A percentile compares a stretch with the other conserved stretches of the same genome.
phyloP scores from a whole-genome alignment of 2,329 filamentous ascomycete genomes.

The Penicillium sp. region DNA sequence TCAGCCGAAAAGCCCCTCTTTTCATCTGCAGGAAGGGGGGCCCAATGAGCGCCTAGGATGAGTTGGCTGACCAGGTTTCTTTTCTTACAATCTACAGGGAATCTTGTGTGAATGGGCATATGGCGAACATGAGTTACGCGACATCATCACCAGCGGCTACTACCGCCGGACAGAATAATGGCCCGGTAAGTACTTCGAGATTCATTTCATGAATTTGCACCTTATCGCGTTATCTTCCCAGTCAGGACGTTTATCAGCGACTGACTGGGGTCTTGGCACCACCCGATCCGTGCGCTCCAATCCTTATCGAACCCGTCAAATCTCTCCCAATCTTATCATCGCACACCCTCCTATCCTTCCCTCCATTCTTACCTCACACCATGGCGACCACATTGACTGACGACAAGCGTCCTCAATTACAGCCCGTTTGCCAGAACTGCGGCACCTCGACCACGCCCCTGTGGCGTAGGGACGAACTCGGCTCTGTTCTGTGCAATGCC shows the following conservation, averaged over 20 bases:
- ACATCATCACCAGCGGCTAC: constrained; percentile 65
- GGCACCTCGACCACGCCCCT: constrained; percentile 91
- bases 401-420: constrained; percentile 59
- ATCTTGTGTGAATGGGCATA: constrained; percentile 49
- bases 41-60: constrained; percentile 14
- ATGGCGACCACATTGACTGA: constrained; percentile 51
- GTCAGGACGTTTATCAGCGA: constrained; percentile 33
- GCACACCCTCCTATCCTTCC: constrained; percentile 27
- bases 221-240: constrained; percentile 27
- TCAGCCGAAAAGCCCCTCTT: constrained; percentile 3
- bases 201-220: constrained; percentile 15
- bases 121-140: constrained; percentile 60
- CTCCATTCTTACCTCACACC: constrained; percentile 19
- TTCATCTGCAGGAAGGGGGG: constrained; percentile 3
- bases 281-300: constrained; percentile 35
- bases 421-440: constrained; percentile 97
- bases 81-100: constrained; percentile 20
- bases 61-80: constrained; percentile 24
- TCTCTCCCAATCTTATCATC: constrained; percentile 45
- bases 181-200: constrained; percentile 37
- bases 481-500: constrained; percentile 95
- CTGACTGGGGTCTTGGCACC: constrained; percentile 35
- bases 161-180: constrained; percentile 59
- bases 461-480: constrained; percentile 95
- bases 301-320: constrained; percentile 49